Base-by-base conservation (phyloP, 2,329 filamentous ascomycete genomes). In the Gyromitra esculenta region DNA sequence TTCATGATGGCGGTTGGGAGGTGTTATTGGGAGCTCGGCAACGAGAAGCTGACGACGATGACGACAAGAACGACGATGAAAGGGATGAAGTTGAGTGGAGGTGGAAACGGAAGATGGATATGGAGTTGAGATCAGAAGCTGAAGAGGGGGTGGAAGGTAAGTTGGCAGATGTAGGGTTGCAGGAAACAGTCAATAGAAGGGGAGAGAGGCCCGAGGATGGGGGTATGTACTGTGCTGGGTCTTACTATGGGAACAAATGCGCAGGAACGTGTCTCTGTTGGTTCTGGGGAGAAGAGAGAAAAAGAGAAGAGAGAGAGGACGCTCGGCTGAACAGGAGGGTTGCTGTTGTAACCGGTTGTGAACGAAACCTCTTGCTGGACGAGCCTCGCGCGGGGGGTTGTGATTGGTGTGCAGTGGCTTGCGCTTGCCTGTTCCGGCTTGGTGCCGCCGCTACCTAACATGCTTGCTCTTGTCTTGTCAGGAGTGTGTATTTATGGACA, bases 1-100 rank as follows among this genome's bases (percentile, higher is more conserved):
- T 96, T 96, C 92, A 96, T 96, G 84, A 82, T 92, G 88, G 85
- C 81, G 77, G 60, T 52, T 78, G 72, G 52, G 45, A 48, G 18
- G 45, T 59, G 56, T 77, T 69, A 66, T 73, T 66, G 54, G 41
- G 25, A 70, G 57, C 67, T 68, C 83, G 83, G 83, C 77, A 79
- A 77, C 64, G 68, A 43, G 75, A 65, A 75, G 75, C 72, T 75
- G 59, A 57, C 59, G 65, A 77, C 54, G 64, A 65, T 21, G 68
- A 48, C 50, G 50, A 48, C 50, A 21, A 54, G 18, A 11, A 5
- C 50, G 18, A 54, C 48, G 66, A 56, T 71, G 70, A 48, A 59
- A 74, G 35, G 54, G 65, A 69, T 77, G 71, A 41, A 65, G 72
- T 70, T 75, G 66, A 64, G 50, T 48, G 65, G 59, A 71, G 35